Evolutionary conservation across 306 rosid genomes (phyloP), one percentile per base, ranked within the genome.

Genomic region (Lithocarpus polystachyus): DNA sequence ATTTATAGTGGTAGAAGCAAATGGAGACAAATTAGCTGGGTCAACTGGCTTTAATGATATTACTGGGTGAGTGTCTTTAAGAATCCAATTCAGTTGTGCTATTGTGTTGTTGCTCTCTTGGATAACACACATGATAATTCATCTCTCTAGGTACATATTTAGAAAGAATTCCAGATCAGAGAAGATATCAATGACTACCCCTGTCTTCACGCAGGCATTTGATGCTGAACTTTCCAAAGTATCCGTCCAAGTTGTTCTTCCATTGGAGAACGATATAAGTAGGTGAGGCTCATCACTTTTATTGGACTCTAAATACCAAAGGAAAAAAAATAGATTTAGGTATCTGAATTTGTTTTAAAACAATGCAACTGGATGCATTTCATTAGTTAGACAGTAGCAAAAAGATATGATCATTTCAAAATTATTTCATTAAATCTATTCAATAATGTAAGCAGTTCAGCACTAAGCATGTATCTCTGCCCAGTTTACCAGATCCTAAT

Each of bases 151-250:
- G 83, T 90, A 93, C 78, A 95, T 95, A 82, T 93, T 95, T 72
- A 97, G 98, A 67, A 93, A 93, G 88, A 93, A 95, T 75, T 95
- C 97, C 3, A 83, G 84, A 20, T 48, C 28, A 56, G 97, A 91
- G 86, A 95, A 90, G 84, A 93, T 95, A 76, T 91, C 97, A 1
- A 91, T 95, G 99, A 95, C 99, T 56, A 93, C 99, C 60, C 96
- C 99, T 0, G 94, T 93, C 33, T 95, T 95, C 89, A 93, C 98
- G 13, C 89, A 93, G 87, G 88, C 94, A 69, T 74, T 65, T 68
- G 93, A 90, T 84, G 64, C 86, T 19, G 85, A 87, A 20, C 69
- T 75, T 73, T 83, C 96, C 82, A 76, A 82, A 71, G 90, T 89
- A 55, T 91, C 97, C 53, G 87, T 95, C 90, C 94, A 91, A 85